Conservation (phyloP, 208 protist species). For the Vickermania spadyakhi region DNA sequence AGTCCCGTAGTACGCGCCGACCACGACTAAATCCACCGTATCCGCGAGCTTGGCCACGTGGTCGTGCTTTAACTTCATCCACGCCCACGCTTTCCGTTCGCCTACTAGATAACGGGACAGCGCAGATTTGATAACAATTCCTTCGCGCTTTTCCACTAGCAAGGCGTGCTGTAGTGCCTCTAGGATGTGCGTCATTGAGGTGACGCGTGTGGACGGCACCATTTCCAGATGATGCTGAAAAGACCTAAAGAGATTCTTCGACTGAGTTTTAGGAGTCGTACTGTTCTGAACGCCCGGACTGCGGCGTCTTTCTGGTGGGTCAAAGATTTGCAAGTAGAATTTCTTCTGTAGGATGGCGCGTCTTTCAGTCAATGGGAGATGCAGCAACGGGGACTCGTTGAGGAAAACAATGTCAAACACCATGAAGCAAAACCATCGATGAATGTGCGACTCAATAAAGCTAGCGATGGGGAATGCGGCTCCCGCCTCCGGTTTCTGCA, state of each 20-base stretch:
- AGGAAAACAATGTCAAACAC: slow-evolving; percentile 44
- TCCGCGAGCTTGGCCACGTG: slow-evolving; percentile 34
- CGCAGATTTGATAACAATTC: slow-evolving; percentile 35
- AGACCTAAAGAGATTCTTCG: neutral
- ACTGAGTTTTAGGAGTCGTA: neutral
- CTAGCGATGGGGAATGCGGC: neutral
- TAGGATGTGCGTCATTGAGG: slow-evolving; percentile 19
- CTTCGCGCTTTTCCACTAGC: slow-evolving; percentile 23
- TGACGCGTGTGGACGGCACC: slow-evolving; percentile 12
- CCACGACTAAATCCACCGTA: slow-evolving; percentile 31
- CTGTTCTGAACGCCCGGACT: neutral
- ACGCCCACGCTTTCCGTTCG: slow-evolving; percentile 29
- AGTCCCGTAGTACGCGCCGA: slow-evolving; percentile 47
- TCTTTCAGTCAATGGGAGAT: slow-evolving; percentile 14
- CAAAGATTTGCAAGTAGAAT: slow-evolving; percentile 5
- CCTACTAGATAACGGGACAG: slow-evolving; percentile 23
- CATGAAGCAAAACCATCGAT: slow-evolving; percentile 39
- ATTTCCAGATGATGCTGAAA: slow-evolving; percentile 19
- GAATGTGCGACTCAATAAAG: neutral
- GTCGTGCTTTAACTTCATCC: slow-evolving; percentile 68
- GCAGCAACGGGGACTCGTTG: slow-evolving; percentile 21
- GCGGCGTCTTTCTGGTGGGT: neutral
- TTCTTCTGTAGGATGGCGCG: slow-evolving; percentile 11
- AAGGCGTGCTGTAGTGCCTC: slow-evolving; percentile 14
- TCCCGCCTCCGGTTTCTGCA: neutral